Base-by-base conservation (phyloP, 148 eudicot species). In the Arctostaphylos glauca region DNA sequence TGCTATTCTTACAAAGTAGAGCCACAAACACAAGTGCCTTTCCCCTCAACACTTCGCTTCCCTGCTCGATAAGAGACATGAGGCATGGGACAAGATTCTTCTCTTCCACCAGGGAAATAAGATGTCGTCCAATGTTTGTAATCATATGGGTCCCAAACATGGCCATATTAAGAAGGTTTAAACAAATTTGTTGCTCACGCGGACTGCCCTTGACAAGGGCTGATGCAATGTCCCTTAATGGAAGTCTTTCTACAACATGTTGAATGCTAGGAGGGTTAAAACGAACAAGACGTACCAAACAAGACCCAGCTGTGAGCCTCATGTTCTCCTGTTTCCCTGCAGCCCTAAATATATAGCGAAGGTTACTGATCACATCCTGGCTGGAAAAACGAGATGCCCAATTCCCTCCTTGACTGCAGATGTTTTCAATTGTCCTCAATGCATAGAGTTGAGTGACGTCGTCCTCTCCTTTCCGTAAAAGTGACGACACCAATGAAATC, bases 331-430 rank as follows among this genome's bases (percentile, higher is more conserved):
- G 99, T 84, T 94, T 97, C 74, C 94, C 98, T 48, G 90, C 86
- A 82, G 97, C 96, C 87, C 89, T 89, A 81, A 88, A 94, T 84
- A 97, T 93, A 80, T 94, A 92, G 86, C 97, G 91, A 78, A 97
- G 94, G 82, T 97, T 93, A 84, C 73, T 92, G 80, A 97, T 89
- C 49, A 97, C 90, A 83, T 97, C 99, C 76, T 91, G 92, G 89
- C 96, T 94, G 73, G 91, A 87, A 85, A 97, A 97, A 88, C 99
- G 99, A 83, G 90, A 85, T 52, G 92, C 97, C 99, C 99, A 97
- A 78, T 85, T 86, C 59, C 89, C 88, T 87, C 99, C 99, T 90
- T 94, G 98, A 88, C 99, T 94, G 59, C 93, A 91, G 62, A 97
- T 90, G 84, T 97, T 97, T 83, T 97, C 99, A 59, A 97, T 92